phyloP scores from a whole-genome alignment of 179 eudicot genomes.

The Actinidia chinensis region DNA sequence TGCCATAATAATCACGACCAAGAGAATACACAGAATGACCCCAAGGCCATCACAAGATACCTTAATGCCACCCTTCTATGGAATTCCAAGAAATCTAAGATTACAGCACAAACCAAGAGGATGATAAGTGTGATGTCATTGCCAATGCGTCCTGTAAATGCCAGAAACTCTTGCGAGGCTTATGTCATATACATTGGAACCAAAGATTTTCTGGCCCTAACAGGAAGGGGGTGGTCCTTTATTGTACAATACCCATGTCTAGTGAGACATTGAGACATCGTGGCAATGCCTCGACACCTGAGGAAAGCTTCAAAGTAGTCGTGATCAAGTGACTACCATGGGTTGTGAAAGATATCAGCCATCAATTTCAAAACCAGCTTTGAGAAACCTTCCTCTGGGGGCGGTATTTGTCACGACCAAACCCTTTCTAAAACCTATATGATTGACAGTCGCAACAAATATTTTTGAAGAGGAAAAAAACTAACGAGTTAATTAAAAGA shows the following conservation, averaged over 20 bases:
- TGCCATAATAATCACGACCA: slow-evolving; percentile 79
- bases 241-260: slow-evolving; percentile 41
- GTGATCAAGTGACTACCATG: too few relatives aligned
- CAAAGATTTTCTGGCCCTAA: slow-evolving; percentile 64
- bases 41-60: slow-evolving; percentile 81
- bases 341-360: too few relatives aligned
- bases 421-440: too few relatives aligned
- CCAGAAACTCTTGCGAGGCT: slow-evolving; percentile 76
- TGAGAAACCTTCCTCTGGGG: too few relatives aligned
- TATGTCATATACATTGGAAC: slow-evolving; percentile 61
- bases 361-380: too few relatives aligned
- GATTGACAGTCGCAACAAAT: too few relatives aligned
- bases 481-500: too few relatives aligned
- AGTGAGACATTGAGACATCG: slow-evolving; percentile 49
- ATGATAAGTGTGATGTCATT: slow-evolving; percentile 84
- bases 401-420: too few relatives aligned
- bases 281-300: slow-evolving; percentile 60
- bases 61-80: slow-evolving; percentile 82
- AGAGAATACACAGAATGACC: slow-evolving; percentile 56
- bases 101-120: slow-evolving; percentile 82
- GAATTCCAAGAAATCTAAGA: slow-evolving; percentile 70
- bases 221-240: not conserved
- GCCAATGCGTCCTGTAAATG: slow-evolving; percentile 79
- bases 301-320: slow-evolving; percentile 39
- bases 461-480: too few relatives aligned